Conservation (phyloP, 768 basidiomycete genomes). For the Gloeopeniophorella convolvens region DNA sequence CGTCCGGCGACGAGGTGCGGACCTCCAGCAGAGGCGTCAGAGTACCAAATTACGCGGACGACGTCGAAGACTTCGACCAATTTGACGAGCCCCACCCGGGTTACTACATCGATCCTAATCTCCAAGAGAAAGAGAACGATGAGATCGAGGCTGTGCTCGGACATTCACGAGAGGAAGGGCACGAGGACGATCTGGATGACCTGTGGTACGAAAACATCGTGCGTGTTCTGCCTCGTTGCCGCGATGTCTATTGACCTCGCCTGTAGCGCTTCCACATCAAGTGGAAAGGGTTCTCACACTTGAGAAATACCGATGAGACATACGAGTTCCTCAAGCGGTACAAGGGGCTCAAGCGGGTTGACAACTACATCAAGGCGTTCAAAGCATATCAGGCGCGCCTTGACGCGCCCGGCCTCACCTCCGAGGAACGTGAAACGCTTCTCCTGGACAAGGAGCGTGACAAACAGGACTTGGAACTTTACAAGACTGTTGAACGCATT, state of each 20-base stretch:
- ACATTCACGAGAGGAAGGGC: slow-evolving; percentile 81
- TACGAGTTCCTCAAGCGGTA: slow-evolving; percentile 95
- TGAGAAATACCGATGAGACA: slow-evolving; percentile 98
- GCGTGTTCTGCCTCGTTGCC: slow-evolving; percentile 18
- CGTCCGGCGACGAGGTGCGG: slow-evolving; percentile 64
- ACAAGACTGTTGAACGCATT: slow-evolving; percentile 87
- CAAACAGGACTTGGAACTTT: slow-evolving; percentile 86
- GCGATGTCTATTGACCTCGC: slow-evolving; percentile 17
- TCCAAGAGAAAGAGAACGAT: slow-evolving; percentile 56
- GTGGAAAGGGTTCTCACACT: slow-evolving; percentile 97
- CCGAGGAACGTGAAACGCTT: slow-evolving; percentile 86
- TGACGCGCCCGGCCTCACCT: slow-evolving; percentile 56
- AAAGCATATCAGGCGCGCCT: slow-evolving; percentile 66
- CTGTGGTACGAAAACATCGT: slow-evolving; percentile 87
- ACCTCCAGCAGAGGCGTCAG: slow-evolving; percentile 70
- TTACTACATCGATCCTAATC: slow-evolving; percentile 48
- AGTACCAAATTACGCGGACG: slow-evolving; percentile 79
- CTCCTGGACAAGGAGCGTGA: slow-evolving; percentile 86
- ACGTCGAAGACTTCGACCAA: slow-evolving; percentile 60
- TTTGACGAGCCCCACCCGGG: slow-evolving; percentile 62
- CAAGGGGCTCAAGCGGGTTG: slow-evolving; percentile 93
- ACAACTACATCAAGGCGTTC: slow-evolving; percentile 96
- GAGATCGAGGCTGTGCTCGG: slow-evolving; percentile 90
- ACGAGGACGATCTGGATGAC: slow-evolving; percentile 69
- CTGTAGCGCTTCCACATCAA: slow-evolving; percentile 95